phyloP scores from a whole-genome alignment of 2,329 filamentous ascomycete genomes.

The Penicillium sclerotigenum region DNA sequence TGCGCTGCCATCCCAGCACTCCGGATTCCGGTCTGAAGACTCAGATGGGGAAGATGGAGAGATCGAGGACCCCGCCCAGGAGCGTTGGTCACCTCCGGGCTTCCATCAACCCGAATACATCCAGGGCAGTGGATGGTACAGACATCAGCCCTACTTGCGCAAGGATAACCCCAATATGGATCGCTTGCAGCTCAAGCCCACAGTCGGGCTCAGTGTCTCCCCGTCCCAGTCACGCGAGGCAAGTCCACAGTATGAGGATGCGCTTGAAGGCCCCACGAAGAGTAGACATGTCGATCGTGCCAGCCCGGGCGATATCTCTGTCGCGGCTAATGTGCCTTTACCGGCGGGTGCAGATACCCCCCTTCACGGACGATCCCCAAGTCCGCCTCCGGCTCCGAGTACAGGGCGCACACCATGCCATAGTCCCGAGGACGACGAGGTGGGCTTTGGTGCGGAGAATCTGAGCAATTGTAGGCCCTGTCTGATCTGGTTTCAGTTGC shows the following conservation, averaged over 20 bases:
- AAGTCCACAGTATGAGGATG: constrained; percentile 61
- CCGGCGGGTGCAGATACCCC: constrained; percentile 55
- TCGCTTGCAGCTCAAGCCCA: constrained; percentile 42
- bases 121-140: constrained; percentile 56
- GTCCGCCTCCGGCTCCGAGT: constrained; percentile 45
- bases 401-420: constrained; percentile 17
- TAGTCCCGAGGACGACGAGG: constrained; percentile 35
- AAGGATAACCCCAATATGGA: constrained; percentile 28
- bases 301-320: constrained; percentile 27
- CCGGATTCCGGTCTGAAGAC: constrained; percentile 58
- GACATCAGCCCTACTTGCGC: constrained; percentile 50
- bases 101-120: constrained; percentile 48
- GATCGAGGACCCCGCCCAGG: constrained; percentile 36
- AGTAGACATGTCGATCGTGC: constrained; percentile 17
- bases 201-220: constrained; percentile 38
- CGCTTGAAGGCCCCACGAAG: constrained; percentile 43
- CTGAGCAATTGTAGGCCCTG: constrained; percentile 52
- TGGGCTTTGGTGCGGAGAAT: constrained; percentile 37
- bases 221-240: constrained; percentile 55
- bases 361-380: constrained; percentile 55
- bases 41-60: constrained; percentile 46
- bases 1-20: constrained; percentile 58
- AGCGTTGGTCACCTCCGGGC: constrained; percentile 64
- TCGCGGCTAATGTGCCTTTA: constrained; percentile 53
- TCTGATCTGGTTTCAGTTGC: constrained; percentile 25